These are phyloP conservation scores for Stentor roeselii DNA, from an alignment of 73 alveolate genomes.

Conservation along the genomic window DNA sequence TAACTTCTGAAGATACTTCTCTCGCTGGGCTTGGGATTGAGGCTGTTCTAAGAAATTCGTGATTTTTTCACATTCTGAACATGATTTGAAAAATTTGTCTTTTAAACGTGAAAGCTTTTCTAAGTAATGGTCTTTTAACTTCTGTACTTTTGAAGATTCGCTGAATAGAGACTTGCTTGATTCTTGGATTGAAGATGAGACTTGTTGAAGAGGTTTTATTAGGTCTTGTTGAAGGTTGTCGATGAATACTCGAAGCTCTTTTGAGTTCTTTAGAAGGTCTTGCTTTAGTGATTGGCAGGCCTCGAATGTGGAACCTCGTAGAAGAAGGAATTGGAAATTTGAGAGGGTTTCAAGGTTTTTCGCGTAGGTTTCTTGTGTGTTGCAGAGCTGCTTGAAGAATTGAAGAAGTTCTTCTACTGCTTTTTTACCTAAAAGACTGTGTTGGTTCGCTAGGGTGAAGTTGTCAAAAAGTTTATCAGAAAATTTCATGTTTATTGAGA, in stretches of 20 bases:
- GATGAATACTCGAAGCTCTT: neutral
- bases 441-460: neutral
- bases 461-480: slow-evolving; percentile 26
- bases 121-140: neutral
- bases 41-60: slow-evolving; percentile 15
- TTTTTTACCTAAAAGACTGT: neutral
- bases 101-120: neutral
- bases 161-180: neutral
- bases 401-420: slow-evolving; percentile 1
- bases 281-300: slow-evolving; percentile 9
- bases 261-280: neutral
- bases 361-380: slow-evolving; percentile 9
- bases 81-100: neutral
- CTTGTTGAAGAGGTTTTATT: slow-evolving; percentile 1
- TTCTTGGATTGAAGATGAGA: neutral
- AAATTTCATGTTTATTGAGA: slow-evolving; percentile 30
- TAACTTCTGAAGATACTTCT: neutral
- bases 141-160: slow-evolving; percentile 11
- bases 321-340: neutral
- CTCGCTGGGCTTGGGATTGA: neutral
- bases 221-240: slow-evolving; percentile 11
- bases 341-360: slow-evolving; percentile 4
- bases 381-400: neutral
- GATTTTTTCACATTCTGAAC: slow-evolving; percentile 5
- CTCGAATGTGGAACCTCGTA: neutral